Evolutionary conservation across 1,284 basidiomycete species (phyloP).

Genomic region (Leccinum pachyderme): DNA sequence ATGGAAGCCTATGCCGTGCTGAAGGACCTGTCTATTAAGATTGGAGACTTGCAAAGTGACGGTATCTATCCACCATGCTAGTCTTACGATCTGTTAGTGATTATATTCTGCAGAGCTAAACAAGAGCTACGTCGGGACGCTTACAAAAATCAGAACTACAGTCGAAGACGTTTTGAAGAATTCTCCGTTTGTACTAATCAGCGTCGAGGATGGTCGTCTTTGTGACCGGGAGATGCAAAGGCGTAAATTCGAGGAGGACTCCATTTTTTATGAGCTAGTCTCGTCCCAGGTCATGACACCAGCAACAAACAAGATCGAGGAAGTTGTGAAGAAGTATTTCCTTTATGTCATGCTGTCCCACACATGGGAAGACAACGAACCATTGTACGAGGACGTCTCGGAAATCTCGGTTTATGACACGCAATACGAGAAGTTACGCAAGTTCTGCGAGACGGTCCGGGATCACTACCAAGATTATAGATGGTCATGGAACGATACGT

Average conservation of each 20-base stretch:
- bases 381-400: slow-evolving; percentile 7
- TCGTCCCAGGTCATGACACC: slow-evolving; percentile 1
- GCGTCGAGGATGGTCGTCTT: slow-evolving; percentile 7
- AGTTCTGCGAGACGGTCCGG: slow-evolving; percentile 9
- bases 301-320: slow-evolving; percentile 1
- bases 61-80: slow-evolving; percentile 2
- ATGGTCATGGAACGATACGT: slow-evolving; percentile 17
- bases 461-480: slow-evolving; percentile 1
- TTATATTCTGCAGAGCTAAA: slow-evolving; percentile 2
- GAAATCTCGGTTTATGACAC: slow-evolving; percentile 4
- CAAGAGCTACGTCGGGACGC: not conserved
- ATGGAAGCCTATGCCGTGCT: not conserved
- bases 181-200: slow-evolving; percentile 14
- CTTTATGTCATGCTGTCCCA: slow-evolving; percentile 25
- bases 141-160: not conserved
- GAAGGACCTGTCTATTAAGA: not conserved
- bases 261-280: slow-evolving; percentile 9
- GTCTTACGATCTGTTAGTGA: not conserved
- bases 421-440: slow-evolving; percentile 11
- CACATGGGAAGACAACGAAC: slow-evolving; percentile 16
- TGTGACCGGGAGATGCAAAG: not conserved
- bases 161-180: not conserved
- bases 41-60: not conserved
- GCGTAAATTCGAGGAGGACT: slow-evolving; percentile 3
- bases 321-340: slow-evolving; percentile 11